Evolutionary conservation across 257 asterid genomes (phyloP).

Genomic region (Fraxinus cuspidata): DNA sequence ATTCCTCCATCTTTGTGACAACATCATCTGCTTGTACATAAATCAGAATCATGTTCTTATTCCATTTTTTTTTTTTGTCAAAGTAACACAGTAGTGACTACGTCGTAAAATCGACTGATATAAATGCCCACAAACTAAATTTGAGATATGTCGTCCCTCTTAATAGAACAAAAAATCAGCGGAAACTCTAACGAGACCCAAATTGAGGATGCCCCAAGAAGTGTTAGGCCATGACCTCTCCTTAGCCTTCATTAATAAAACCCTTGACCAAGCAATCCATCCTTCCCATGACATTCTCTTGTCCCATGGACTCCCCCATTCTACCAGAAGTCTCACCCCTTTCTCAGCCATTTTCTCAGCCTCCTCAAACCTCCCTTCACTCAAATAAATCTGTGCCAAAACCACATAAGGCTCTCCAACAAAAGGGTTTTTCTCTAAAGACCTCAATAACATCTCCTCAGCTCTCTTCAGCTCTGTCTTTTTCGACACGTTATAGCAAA

Average conservation of each 20-base stretch:
- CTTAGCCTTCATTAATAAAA: slow-evolving; percentile 59
- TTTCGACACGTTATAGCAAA: slow-evolving; percentile 38
- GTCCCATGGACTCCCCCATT: slow-evolving; percentile 97
- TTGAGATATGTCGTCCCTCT: no score
- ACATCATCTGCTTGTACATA: no score
- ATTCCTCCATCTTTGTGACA: no score
- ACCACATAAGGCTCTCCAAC: slow-evolving; percentile 75
- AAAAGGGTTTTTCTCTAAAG: slow-evolving; percentile 70
- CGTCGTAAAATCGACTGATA: no score
- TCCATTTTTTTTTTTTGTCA: no score
- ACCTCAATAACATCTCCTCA: slow-evolving; percentile 51
- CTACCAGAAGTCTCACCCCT: slow-evolving; percentile 70
- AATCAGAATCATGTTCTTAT: no score
- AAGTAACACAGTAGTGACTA: no score
- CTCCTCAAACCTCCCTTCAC: slow-evolving; percentile 55
- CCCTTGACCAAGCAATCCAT: slow-evolving; percentile 88
- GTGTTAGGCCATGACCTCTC: slow-evolving; percentile 68
- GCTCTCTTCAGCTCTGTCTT: slow-evolving; percentile 52
- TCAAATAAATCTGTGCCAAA: slow-evolving; percentile 67
- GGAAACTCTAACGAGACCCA: slow-evolving; percentile 56
- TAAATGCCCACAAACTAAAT: no score
- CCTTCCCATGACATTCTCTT: slow-evolving; percentile 94
- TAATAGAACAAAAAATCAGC: no score
- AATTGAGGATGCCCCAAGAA: slow-evolving; percentile 64
- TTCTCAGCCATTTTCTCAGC: slow-evolving; percentile 61